phyloP scores from a whole-genome alignment of 176 grass and related monocot genomes.

The Rhynchospora tenuis region DNA sequence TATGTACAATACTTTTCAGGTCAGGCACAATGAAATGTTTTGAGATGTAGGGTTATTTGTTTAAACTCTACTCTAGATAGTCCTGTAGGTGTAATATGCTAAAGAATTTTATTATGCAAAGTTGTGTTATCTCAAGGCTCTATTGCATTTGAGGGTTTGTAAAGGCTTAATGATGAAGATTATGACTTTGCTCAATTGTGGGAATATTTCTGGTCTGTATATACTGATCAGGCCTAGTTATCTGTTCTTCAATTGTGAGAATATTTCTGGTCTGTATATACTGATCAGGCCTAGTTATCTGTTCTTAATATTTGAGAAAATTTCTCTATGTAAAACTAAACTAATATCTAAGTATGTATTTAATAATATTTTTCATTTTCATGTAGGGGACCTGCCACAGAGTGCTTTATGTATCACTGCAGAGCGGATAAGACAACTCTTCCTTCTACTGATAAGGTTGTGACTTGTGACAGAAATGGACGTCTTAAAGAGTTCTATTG shows the following conservation, averaged over 20 bases:
- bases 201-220: too few relatives aligned
- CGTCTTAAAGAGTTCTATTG: background rate
- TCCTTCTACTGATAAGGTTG: slow-evolving; percentile 44
- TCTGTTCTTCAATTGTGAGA: background rate
- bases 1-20: background rate
- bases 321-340: background rate
- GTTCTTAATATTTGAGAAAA: background rate
- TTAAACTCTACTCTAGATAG: background rate
- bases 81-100: background rate
- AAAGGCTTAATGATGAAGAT: too few relatives aligned
- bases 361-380: slow-evolving; percentile 20
- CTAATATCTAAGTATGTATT: background rate
- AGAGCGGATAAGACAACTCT: slow-evolving; percentile 55
- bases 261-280: background rate
- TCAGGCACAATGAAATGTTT: background rate
- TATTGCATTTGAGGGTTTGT: too few relatives aligned
- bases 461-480: slow-evolving; percentile 21
- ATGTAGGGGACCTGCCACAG: slow-evolving; percentile 81
- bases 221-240: too few relatives aligned
- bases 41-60: background rate
- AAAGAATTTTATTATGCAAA: too few relatives aligned
- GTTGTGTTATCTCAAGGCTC: too few relatives aligned
- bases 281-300: background rate
- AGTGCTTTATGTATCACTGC: slow-evolving; percentile 92
- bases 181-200: too few relatives aligned